Percentiles rank a stretch among this genome's conserved stretches.
Conservation (phyloP, 805 yeast genomes). For the Phaffomyces thermotolerans region DNA sequence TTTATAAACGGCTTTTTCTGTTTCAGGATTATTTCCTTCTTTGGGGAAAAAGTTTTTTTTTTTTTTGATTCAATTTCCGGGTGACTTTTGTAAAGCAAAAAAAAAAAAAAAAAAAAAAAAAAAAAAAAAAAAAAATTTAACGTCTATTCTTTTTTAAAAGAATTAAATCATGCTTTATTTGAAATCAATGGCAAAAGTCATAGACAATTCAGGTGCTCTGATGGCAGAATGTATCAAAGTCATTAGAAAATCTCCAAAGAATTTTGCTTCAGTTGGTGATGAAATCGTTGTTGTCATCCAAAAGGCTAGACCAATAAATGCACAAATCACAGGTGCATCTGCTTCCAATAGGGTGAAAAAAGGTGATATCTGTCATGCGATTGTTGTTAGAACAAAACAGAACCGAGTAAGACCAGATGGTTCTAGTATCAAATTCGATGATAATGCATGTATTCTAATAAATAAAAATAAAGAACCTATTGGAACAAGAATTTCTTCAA, state of each 20-base stretch:
- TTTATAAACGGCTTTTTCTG: too few relatives aligned
- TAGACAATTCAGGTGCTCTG: slow-evolving; percentile 94
- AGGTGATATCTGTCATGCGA: slow-evolving; percentile 94
- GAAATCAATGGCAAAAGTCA: slow-evolving; percentile 80
- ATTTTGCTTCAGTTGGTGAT: slow-evolving; percentile 83
- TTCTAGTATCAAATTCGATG: slow-evolving; percentile 79
- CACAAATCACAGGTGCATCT: slow-evolving; percentile 65
- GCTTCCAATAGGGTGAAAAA: slow-evolving; percentile 79
- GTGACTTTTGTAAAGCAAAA: too few relatives aligned
- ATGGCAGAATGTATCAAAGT: slow-evolving; percentile 95
- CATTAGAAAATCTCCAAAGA: slow-evolving; percentile 77
- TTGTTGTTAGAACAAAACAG: slow-evolving; percentile 88
- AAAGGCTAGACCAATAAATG: slow-evolving; percentile 73
- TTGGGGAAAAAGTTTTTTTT: background rate
- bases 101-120: too few relatives aligned
- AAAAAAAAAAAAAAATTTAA: too few relatives aligned
- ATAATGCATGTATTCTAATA: slow-evolving; percentile 92
- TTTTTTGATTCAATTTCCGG: background rate
- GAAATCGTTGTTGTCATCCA: slow-evolving; percentile 91
- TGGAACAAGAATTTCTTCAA: slow-evolving; percentile 87
- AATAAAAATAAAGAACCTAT: slow-evolving; percentile 91
- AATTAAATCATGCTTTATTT: too few relatives aligned
- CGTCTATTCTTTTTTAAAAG: too few relatives aligned
- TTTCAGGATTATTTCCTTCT: background rate
- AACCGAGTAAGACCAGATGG: slow-evolving; percentile 76